These are phyloP conservation scores for Phytophthora lateralis DNA, from an alignment of 352 stramenopile genomes.

Conservation along the genomic window DNA sequence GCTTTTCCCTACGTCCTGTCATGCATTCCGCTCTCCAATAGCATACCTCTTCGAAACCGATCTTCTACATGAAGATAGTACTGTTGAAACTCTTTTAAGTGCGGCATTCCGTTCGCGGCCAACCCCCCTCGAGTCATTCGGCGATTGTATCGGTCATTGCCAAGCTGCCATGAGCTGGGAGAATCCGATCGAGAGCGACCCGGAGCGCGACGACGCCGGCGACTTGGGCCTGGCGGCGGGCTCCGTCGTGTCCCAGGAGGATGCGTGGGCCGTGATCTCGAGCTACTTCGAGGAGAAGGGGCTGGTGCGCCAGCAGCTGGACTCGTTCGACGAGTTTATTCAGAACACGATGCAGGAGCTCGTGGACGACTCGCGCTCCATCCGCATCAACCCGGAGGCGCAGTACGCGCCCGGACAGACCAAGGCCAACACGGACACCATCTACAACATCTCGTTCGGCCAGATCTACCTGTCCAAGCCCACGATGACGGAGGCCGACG, in stretches of 20 bases:
- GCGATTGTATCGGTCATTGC: conserved; percentile 30
- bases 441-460: conserved; percentile 97
- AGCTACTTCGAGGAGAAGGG: conserved; percentile 99
- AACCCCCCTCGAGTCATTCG: conserved; percentile 25
- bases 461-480: conserved; percentile 99
- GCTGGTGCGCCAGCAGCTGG: conserved; percentile 99
- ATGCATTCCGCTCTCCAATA: neutral
- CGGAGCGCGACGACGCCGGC: conserved; percentile 46
- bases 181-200: conserved; percentile 66
- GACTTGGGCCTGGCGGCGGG: conserved; percentile 57
- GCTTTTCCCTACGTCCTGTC: neutral
- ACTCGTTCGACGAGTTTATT: conserved; percentile 99
- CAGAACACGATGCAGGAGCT: conserved; percentile 99
- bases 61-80: neutral
- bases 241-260: conserved; percentile 96
- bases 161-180: conserved; percentile 67
- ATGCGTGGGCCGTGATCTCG: conserved; percentile 99
- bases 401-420: conserved; percentile 96
- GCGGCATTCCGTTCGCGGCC: neutral
- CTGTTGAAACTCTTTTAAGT: neutral
- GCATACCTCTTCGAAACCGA: neutral
- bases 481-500: conserved; percentile 97
- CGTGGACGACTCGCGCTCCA: conserved; percentile 97
- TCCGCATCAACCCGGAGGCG: conserved; percentile 96
- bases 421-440: conserved; percentile 91